A percentile compares a stretch with the other conserved stretches of the same genome.
Conservation (phyloP, 805 yeast species). For the Myxozyma mucilagina region DNA sequence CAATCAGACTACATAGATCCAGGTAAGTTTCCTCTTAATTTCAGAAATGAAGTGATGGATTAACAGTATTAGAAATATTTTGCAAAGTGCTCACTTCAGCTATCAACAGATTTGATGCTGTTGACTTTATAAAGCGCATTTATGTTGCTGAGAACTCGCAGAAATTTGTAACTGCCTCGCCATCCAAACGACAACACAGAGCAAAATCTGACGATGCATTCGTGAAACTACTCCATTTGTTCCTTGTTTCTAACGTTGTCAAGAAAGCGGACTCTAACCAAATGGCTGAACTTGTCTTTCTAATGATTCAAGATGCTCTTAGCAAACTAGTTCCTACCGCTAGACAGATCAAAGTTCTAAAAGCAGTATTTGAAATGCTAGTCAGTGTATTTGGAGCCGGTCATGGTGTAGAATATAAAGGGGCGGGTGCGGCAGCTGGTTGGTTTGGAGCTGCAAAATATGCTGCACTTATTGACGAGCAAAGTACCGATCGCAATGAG, state of each 20-base stretch:
- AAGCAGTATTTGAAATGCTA: background rate
- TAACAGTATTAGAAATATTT: slow-evolving; percentile 2
- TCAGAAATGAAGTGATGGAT: background rate
- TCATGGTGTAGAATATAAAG: background rate
- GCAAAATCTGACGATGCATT: slow-evolving; percentile 1
- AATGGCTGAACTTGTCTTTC: background rate
- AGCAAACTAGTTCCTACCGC: background rate
- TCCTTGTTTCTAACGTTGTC: background rate
- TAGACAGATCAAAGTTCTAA: background rate
- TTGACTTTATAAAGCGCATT: slow-evolving; percentile 7
- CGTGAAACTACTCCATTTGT: slow-evolving; percentile 1
- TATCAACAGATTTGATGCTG: slow-evolving; percentile 9
- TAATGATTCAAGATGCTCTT: background rate
- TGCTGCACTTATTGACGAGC: background rate
- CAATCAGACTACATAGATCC: background rate
- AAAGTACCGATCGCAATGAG: background rate
- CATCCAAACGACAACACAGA: slow-evolving; percentile 2
- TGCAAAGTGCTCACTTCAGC: slow-evolving; percentile 1
- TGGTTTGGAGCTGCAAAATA: background rate
- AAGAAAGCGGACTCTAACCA: background rate
- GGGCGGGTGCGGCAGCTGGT: background rate
- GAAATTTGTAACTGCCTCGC: slow-evolving; percentile 13
- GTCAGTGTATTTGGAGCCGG: background rate
- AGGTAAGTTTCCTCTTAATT: background rate
- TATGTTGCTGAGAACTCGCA: slow-evolving; percentile 6